Evolutionary conservation across 129 eudicot genomes (phyloP), one percentile per base, ranked within the genome.

Genomic region (Artemisia argyi): DNA sequence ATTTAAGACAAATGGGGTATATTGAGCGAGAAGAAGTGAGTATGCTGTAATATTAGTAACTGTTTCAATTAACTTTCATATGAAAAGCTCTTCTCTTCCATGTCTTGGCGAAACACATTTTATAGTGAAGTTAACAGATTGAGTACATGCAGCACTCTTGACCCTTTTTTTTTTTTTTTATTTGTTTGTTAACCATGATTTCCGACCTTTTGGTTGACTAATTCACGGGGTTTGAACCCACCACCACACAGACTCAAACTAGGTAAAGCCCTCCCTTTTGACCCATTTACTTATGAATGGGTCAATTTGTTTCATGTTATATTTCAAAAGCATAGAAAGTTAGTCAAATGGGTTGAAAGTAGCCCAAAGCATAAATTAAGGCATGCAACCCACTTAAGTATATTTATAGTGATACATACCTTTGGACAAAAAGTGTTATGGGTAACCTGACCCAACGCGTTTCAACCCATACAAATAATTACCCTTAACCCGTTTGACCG

Each of bases 1-100:
- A 92, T 85, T 76, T 89, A 74, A 83, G 96, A 44, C 47, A 61
- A 30, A 24, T 92, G 13, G 98, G 98, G 48, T 92, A 74, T 79
- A 92, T 92, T 19, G 98, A 89, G 79, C 86, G 91, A 64, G 98
- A 90, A 82, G 99, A 94, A 86, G 99, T 94, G 82, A 86, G 96
- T 93, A 46, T 52, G 26, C 52, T 42, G 51, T 50, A 63, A 53
- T 60, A n/a, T 22, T 66, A 49, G 32, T 73, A 73, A 61, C 13
- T 1, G 61, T 19, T 18, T 22, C 16, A 4, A 12, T 39, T 65
- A 65, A 19, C 11, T 5, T 51, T 13, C 72, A 48, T 48, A 7
- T 50, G 61, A 24, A 68, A 30, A 68, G 28, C 1, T 51, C 26
- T 68, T 28, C 22, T 68, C 26, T 51, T 68, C 28, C 72, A 13